phyloP scores from a whole-genome alignment of 371 early-diverging fungal genomes.

The Syncephalastrum sp. region DNA sequence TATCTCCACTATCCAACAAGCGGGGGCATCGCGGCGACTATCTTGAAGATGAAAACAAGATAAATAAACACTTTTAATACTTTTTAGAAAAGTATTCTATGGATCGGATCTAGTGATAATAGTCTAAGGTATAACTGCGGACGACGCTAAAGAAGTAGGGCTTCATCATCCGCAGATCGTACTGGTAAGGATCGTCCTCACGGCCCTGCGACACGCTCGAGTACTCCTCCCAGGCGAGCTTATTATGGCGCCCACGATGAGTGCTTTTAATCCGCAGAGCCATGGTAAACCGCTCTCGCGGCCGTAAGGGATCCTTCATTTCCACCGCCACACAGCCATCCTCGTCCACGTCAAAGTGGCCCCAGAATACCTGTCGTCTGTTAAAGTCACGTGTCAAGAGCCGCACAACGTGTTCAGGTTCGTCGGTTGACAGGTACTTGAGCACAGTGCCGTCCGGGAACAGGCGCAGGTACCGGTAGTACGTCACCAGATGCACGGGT shows the following conservation, averaged over 20 bases:
- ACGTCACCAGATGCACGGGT: constrained; percentile 69
- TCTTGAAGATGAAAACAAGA: too few species aligned
- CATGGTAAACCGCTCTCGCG: constrained; percentile 42
- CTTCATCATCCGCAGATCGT: constrained; percentile 43
- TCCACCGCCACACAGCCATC: constrained; percentile 23
- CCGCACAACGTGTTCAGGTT: constrained; percentile 48
- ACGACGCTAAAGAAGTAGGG: constrained; percentile 46
- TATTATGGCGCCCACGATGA: constrained; percentile 64
- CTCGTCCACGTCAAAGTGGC: constrained; percentile 33
- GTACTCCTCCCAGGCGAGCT: constrained; percentile 61
- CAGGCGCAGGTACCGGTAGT: constrained; percentile 70
- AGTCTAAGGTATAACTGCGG: constrained; percentile 31
- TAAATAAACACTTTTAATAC: too few species aligned
- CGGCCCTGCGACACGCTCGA: constrained; percentile 22
- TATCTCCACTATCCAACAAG: too few species aligned
- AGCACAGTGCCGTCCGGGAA: constrained; percentile 54
- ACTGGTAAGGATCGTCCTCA: constrained; percentile 20
- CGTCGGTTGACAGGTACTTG: constrained; percentile 52
- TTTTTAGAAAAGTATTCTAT: too few species aligned
- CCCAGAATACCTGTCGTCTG: constrained; percentile 46
- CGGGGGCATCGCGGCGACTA: too few species aligned
- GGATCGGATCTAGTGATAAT: too few species aligned
- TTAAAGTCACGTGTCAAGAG: constrained; percentile 24
- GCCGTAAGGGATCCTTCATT: constrained; percentile 33
- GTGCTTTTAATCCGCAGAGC: constrained; percentile 50